Percentiles rank a stretch among this genome's conserved stretches.
phyloP scores from a whole-genome alignment of 78 protist species.

The Cavenderia fasciculata region DNA sequence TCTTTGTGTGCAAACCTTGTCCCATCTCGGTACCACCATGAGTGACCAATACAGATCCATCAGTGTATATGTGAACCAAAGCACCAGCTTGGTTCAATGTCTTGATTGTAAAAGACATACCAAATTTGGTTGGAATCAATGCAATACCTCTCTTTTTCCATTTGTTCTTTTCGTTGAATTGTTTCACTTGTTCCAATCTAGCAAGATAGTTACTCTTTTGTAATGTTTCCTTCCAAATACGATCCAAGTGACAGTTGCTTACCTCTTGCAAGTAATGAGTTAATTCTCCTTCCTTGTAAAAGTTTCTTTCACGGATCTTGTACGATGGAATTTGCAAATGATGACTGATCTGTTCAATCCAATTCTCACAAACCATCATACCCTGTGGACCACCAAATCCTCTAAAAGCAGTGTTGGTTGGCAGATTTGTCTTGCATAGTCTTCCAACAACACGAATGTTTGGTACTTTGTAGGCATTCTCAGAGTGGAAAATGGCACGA shows the following conservation, averaged over 20 bases:
- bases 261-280: conserved; percentile 86
- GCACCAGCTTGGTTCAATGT: conserved; percentile 93
- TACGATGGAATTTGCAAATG: conserved; percentile 3
- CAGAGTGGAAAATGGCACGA: conserved; percentile 90
- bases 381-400: conserved; percentile 98
- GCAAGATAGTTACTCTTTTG: conserved; percentile 5
- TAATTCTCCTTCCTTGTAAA: conserved; percentile 86
- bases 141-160: conserved; percentile 95
- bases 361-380: conserved; percentile 79
- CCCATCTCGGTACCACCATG: conserved; percentile 99
- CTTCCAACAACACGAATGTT: conserved; percentile 76
- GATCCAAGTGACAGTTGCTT: conserved; percentile 30
- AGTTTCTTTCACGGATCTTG: conserved; percentile 81
- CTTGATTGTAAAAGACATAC: conserved; percentile 90
- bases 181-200: conserved; percentile 22
- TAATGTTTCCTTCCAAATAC: conserved; percentile 73
- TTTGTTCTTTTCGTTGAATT: conserved; percentile 90
- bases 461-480: conserved; percentile 91
- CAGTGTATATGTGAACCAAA: conserved; percentile 87
- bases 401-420: conserved; percentile 97
- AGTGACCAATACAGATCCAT: conserved; percentile 95
- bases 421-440: conserved; percentile 87
- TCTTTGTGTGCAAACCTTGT: conserved; percentile 96
- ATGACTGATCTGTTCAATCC: conserved; percentile 87
- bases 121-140: conserved; percentile 91